Percentiles rank a stretch among this genome's conserved stretches.
These are phyloP conservation scores for Penicillium sp. DNA, from an alignment of 2,329 filamentous ascomycete genomes.

Conservation along the genomic window DNA sequence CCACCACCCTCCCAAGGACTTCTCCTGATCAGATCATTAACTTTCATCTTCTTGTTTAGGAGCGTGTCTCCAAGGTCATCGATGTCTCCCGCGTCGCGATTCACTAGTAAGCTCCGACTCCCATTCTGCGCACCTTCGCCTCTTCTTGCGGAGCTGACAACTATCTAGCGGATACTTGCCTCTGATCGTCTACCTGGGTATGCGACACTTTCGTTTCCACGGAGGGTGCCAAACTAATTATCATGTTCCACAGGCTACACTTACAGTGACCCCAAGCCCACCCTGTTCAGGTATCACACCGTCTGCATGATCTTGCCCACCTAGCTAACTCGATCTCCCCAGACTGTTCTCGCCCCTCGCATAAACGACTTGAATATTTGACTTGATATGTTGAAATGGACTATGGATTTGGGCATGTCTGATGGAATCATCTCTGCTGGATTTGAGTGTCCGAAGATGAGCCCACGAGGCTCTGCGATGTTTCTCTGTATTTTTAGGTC, in stretches of 20 bases:
- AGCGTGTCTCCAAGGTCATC: slow-evolving; percentile 96
- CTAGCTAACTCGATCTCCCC: slow-evolving; percentile 3
- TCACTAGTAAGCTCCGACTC: slow-evolving; percentile 73
- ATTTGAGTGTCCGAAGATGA: background rate
- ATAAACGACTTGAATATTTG: slow-evolving; percentile 23
- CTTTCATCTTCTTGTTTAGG: slow-evolving; percentile 54
- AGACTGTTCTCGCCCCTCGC: slow-evolving; percentile 49
- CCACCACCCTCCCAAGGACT: background rate
- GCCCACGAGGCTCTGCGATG: background rate
- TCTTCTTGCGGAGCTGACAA: slow-evolving; percentile 19
- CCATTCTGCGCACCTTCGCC: background rate
- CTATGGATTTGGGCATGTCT: background rate
- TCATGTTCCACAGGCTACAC: slow-evolving; percentile 71
- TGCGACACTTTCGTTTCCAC: slow-evolving; percentile 25
- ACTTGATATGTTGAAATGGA: background rate
- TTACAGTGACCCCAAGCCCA: slow-evolving; percentile 86
- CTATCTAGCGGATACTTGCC: slow-evolving; percentile 82
- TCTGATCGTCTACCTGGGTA: slow-evolving; percentile 95
- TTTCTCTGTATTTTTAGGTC: slow-evolving; percentile 25
- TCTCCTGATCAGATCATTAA: slow-evolving; percentile 4
- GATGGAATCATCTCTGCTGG: background rate
- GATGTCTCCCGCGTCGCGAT: slow-evolving; percentile 91
- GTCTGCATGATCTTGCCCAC: slow-evolving; percentile 19
- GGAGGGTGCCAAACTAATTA: background rate
- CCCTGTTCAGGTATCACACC: slow-evolving; percentile 65